A percentile compares a stretch with the other conserved stretches of the same genome.
Evolutionary conservation across 2,329 filamentous ascomycete genomes (phyloP).

Genomic region (Diaporthe ampelina): DNA sequence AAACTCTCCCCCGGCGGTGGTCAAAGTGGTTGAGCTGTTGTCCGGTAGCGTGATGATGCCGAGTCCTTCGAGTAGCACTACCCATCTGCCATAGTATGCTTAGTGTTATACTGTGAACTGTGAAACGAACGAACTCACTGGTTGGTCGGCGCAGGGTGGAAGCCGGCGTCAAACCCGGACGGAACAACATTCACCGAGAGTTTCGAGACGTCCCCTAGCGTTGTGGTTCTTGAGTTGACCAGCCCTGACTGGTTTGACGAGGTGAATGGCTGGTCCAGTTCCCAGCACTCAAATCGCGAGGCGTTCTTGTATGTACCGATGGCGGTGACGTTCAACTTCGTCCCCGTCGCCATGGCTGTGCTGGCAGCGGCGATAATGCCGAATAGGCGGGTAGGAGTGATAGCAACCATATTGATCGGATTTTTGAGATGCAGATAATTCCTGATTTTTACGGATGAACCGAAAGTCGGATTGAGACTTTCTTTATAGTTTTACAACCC

Average conservation of each 20-base stretch:
- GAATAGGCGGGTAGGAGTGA: not conserved
- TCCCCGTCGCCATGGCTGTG: not conserved
- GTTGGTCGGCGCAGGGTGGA: not conserved
- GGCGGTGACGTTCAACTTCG: not conserved
- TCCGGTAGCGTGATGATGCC: not conserved
- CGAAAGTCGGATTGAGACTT: not conserved
- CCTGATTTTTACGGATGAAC: not conserved
- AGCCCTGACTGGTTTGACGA: not conserved
- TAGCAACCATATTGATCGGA: not conserved
- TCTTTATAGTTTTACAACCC: not conserved
- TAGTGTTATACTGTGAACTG: not conserved
- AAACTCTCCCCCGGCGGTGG: not conserved
- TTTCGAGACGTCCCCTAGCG: not conserved
- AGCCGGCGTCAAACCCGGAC: not conserved
- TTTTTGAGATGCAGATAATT: not conserved
- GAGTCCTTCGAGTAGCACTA: not conserved
- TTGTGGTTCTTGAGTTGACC: not conserved
- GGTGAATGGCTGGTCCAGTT: not conserved
- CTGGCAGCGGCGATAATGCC: not conserved
- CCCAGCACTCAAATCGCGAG: conserved; percentile 1
- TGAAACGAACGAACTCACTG: not conserved
- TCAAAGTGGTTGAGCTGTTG: not conserved
- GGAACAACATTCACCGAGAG: not conserved
- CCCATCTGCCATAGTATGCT: not conserved
- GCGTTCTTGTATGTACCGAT: not conserved